Percentiles rank a stretch among this genome's conserved stretches.
Evolutionary conservation across 2,329 filamentous ascomycete species (phyloP).

Genomic region (Hymenoscyphus fructigenus): DNA sequence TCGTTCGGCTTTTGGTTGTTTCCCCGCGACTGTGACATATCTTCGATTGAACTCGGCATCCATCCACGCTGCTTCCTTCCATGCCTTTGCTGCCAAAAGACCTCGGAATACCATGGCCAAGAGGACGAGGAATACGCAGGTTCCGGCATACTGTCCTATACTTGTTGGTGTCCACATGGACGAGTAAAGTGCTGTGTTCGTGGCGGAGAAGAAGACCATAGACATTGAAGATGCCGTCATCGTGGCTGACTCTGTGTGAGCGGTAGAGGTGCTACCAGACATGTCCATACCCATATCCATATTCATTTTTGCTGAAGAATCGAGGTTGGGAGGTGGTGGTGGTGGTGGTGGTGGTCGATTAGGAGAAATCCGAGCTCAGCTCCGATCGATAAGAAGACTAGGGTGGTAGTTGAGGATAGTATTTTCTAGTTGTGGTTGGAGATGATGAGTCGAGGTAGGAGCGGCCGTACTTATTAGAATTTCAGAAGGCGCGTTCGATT

Average conservation of each 20-base stretch:
- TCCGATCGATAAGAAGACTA: neutral
- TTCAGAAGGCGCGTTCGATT: neutral
- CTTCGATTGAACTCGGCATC: slow-evolving; percentile 70
- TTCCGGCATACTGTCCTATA: slow-evolving; percentile 75
- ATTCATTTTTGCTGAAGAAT: neutral
- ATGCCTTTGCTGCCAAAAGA: slow-evolving; percentile 70
- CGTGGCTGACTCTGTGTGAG: slow-evolving; percentile 42
- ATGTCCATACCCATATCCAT: slow-evolving; percentile 11
- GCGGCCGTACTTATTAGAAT: neutral
- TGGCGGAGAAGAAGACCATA: slow-evolving; percentile 65
- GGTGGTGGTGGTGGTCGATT: neutral
- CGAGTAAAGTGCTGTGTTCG: slow-evolving; percentile 65
- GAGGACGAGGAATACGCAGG: slow-evolving; percentile 85
- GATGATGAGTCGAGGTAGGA: neutral
- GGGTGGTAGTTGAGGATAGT: neutral
- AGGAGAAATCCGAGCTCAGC: slow-evolving; percentile 4
- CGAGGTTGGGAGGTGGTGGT: neutral
- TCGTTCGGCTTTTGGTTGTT: slow-evolving; percentile 41
- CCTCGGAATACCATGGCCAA: slow-evolving; percentile 69
- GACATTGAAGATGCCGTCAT: slow-evolving; percentile 45
- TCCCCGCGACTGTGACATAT: slow-evolving; percentile 70
- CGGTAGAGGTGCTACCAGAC: slow-evolving; percentile 1
- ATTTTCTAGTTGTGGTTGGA: neutral
- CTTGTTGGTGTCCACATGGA: slow-evolving; percentile 70
- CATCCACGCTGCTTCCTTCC: slow-evolving; percentile 62